phyloP scores from a whole-genome alignment of 768 basidiomycete genomes.

The Strobilomyces echinocephalus region DNA sequence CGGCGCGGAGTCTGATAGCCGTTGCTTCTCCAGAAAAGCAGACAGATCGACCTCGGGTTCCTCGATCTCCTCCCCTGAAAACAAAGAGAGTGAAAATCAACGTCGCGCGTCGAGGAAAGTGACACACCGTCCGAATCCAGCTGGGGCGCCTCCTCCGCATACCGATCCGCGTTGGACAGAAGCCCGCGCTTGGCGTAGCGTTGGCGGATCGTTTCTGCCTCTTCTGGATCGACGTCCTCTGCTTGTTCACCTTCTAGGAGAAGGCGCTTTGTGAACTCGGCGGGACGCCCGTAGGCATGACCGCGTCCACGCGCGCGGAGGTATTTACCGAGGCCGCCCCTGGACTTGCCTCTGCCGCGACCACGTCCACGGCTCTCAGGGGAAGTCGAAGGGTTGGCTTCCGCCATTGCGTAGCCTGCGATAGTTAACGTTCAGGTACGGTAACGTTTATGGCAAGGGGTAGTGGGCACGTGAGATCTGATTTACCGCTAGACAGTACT shows the following conservation, averaged over 20 bases:
- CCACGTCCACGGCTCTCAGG: constrained; percentile 33
- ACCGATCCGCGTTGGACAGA: constrained; percentile 69
- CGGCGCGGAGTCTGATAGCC: constrained; percentile 36
- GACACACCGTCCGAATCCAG: constrained; percentile 63
- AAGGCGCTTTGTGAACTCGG: constrained; percentile 59
- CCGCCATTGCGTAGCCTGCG: constrained; percentile 5
- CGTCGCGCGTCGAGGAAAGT: too few species aligned
- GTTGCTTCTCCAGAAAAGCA: constrained; percentile 60
- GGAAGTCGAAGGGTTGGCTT: constrained; percentile 8
- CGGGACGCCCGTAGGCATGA: constrained; percentile 54
- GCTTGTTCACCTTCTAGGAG: constrained; percentile 54
- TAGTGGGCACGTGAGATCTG: neutral
- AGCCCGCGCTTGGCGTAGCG: constrained; percentile 59
- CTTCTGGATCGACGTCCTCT: constrained; percentile 39
- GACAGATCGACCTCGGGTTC: constrained; percentile 76
- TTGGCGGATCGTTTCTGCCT: constrained; percentile 40
- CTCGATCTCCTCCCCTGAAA: constrained; percentile 54
- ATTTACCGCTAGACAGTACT: neutral
- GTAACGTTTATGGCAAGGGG: neutral
- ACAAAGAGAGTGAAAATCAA: neutral
- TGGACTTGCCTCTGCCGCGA: constrained; percentile 50
- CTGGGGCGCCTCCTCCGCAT: constrained; percentile 64
- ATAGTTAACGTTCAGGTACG: neutral
- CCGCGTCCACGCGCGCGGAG: constrained; percentile 67
- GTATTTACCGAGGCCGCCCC: constrained; percentile 71